These are phyloP conservation scores for Mychonastes homosphaera DNA, from an alignment of 139 green algal species.

Conservation along the genomic window DNA sequence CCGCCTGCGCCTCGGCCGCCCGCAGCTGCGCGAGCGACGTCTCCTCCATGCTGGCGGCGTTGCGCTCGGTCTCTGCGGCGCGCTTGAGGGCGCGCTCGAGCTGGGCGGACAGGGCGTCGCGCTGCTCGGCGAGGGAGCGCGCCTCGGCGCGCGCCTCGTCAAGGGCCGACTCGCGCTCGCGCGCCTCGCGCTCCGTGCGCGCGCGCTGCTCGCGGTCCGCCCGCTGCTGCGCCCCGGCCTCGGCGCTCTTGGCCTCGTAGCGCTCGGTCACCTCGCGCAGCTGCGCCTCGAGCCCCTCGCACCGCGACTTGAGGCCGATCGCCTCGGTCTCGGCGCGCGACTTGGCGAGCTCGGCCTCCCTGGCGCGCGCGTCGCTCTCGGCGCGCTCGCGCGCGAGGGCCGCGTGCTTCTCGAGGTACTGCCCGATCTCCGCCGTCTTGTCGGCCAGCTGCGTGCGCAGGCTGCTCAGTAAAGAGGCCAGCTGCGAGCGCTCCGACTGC, in stretches of 20 bases:
- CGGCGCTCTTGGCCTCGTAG: constrained; percentile 3
- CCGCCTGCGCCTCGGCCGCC: constrained; percentile 1
- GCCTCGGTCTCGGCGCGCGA: not conserved
- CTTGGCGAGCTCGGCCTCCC: not conserved
- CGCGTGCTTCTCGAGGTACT: not conserved
- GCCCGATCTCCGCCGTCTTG: not conserved
- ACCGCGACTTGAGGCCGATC: not conserved
- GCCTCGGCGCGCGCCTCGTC: no score
- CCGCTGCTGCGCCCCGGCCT: not conserved
- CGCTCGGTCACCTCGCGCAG: not conserved
- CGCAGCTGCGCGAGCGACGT: not conserved
- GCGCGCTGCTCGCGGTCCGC: not conserved
- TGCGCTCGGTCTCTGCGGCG: not conserved
- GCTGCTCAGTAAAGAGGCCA: not conserved
- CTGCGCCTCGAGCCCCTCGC: not conserved
- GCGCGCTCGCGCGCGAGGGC: not conserved
- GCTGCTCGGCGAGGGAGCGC: not conserved
- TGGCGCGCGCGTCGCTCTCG: not conserved
- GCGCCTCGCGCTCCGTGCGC: not conserved
- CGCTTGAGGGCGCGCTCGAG: not conserved
- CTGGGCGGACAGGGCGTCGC: not conserved
- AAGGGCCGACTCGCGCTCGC: not conserved
- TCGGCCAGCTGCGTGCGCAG: not conserved
- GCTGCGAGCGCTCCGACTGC: not conserved
- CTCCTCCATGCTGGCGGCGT: constrained; percentile 1